phyloP scores from a whole-genome alignment of 1,139 yeast genomes.

The Geotrichum fermentans region DNA sequence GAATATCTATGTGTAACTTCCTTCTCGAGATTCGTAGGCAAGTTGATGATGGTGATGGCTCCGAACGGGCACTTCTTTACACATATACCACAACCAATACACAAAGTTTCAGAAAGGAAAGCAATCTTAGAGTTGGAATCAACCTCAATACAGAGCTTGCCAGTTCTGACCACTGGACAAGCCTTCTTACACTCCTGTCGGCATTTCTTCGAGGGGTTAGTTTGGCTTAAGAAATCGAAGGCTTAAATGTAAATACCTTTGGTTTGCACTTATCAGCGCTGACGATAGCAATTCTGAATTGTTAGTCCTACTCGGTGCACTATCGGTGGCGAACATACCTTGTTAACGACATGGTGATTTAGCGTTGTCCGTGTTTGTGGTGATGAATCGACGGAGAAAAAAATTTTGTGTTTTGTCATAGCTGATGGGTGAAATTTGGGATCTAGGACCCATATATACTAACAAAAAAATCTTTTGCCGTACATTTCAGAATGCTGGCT shows the following conservation, averaged over 20 bases:
- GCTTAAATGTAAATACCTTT: conserved; percentile 37
- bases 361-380: neutral
- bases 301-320: neutral
- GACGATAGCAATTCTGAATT: conserved; percentile 71
- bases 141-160: conserved; percentile 95
- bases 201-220: conserved; percentile 50
- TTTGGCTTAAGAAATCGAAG: neutral
- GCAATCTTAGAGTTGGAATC: conserved; percentile 87
- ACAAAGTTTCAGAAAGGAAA: conserved; percentile 87
- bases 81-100: conserved; percentile 99
- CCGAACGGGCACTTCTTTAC: conserved; percentile 97
- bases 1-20: conserved; percentile 96
- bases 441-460: neutral
- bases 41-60: conserved; percentile 89
- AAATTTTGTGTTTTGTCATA: conserved; percentile 1
- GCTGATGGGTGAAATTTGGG: neutral
- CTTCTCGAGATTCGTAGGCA: conserved; percentile 88
- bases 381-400: neutral
- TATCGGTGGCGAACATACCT: conserved; percentile 6
- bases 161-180: conserved; percentile 97
- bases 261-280: conserved; percentile 93
- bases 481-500: neutral
- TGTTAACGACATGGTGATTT: conserved; percentile 12
- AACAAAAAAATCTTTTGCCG: neutral
- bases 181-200: conserved; percentile 95